A percentile compares a stretch with the other conserved stretches of the same genome.
phyloP scores from a whole-genome alignment of 441 rosid genomes.

The Oxalis stricta region DNA sequence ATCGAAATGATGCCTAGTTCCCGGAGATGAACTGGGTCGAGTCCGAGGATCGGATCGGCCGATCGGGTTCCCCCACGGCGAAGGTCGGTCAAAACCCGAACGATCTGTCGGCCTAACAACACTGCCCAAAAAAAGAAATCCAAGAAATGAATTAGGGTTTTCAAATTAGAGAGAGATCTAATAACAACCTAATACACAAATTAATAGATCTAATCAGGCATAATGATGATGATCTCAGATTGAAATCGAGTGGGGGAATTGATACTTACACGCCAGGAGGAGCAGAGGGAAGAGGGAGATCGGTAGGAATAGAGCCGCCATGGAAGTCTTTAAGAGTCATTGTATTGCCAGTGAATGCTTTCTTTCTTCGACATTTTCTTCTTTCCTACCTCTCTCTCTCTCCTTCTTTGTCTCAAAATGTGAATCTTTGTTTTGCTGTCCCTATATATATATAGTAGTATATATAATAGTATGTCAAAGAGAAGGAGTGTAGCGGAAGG shows the following conservation, averaged over 20 bases:
- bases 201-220: neutral
- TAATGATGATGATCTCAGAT: neutral
- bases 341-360: conserved; percentile 49
- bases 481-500: too few relatives aligned
- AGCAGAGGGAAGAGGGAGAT: conserved; percentile 81
- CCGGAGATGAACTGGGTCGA: conserved; percentile 51
- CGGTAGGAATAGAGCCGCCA: conserved; percentile 79
- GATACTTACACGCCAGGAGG: conserved; percentile 79
- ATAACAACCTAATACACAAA: too few relatives aligned
- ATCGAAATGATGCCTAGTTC: conserved; percentile 50
- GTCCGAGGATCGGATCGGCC: conserved; percentile 46
- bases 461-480: too few relatives aligned
- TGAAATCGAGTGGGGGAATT: neutral
- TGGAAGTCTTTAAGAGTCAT: conserved; percentile 89
- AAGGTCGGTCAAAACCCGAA: conserved; percentile 38
- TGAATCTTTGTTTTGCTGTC: neutral
- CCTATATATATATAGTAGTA: neutral
- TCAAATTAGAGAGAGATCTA: neutral
- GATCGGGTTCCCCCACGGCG: conserved; percentile 44
- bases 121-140: conserved; percentile 17
- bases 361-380: conserved; percentile 68
- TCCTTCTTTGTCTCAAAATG: neutral
- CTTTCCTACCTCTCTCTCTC: neutral
- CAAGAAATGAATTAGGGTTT: conserved; percentile 7
- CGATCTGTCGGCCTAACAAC: conserved; percentile 40